Percentiles rank a stretch among this genome's conserved stretches.
Conservation (phyloP, 2,329 filamentous ascomycete genomes). For the Penicillium sp. region DNA sequence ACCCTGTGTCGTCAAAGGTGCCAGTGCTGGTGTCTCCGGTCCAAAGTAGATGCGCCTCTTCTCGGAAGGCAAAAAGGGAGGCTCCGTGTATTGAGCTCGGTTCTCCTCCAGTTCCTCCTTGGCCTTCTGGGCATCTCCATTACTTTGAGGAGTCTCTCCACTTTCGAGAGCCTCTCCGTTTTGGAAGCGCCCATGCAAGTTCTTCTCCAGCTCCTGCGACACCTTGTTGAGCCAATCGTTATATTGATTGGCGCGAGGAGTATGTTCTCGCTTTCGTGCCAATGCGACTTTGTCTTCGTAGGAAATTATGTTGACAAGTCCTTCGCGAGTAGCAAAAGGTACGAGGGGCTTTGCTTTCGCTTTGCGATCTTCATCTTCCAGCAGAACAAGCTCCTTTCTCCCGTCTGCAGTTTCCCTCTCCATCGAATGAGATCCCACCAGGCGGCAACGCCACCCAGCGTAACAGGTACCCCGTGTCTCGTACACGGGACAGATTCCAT, state of each 20-base stretch:
- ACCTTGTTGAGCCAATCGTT: constrained; percentile 75
- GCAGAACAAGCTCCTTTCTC: constrained; percentile 74
- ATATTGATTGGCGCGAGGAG: constrained; percentile 74
- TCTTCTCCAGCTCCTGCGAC: constrained; percentile 50
- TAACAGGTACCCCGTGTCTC: constrained; percentile 73
- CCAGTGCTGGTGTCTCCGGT: constrained; percentile 87
- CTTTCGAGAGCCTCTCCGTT: constrained; percentile 39
- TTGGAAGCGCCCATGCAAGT: constrained; percentile 49
- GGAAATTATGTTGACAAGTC: constrained; percentile 73
- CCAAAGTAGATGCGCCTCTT: constrained; percentile 95
- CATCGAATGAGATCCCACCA: constrained; percentile 81
- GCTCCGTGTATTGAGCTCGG: constrained; percentile 78
- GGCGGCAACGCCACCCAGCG: constrained; percentile 92
- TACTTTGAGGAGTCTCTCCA: constrained; percentile 30
- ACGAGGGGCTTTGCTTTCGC: constrained; percentile 37
- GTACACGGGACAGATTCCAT: constrained; percentile 79
- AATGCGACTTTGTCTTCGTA: constrained; percentile 72
- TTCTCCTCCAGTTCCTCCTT: constrained; percentile 61
- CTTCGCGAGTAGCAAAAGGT: constrained; percentile 51
- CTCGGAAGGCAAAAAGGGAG: constrained; percentile 86
- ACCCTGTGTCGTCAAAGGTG: constrained; percentile 92
- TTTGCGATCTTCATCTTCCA: constrained; percentile 57
- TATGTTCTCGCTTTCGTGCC: constrained; percentile 68
- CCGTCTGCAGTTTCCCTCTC: constrained; percentile 79
- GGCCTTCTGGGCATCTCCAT: constrained; percentile 18